phyloP scores from a whole-genome alignment of 192 early-diverging fungal species.

The Coemansia sp. region DNA sequence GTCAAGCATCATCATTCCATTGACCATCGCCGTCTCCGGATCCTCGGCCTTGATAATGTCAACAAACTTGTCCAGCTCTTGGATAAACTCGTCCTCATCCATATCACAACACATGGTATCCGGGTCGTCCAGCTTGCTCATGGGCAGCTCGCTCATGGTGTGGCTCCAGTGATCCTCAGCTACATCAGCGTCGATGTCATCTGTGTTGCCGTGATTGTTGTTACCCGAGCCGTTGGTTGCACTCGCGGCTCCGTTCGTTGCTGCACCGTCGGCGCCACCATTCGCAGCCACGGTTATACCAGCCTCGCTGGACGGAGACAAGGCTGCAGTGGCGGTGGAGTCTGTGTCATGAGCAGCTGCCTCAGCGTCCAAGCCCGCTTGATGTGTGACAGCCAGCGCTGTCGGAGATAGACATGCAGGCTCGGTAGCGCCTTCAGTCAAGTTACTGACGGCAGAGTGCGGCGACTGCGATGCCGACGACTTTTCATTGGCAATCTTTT shows the following conservation, averaged over 20 bases:
- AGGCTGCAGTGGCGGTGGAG: neutral
- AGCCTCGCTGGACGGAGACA: conserved; percentile 5
- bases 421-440: neutral
- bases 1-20: conserved; percentile 52
- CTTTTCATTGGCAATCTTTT: conserved; percentile 54
- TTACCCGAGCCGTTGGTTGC: neutral
- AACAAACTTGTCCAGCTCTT: conserved; percentile 60
- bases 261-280: neutral
- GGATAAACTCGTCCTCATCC: conserved; percentile 57
- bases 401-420: neutral
- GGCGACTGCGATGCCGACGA: conserved; percentile 12
- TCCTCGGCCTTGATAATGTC: conserved; percentile 56
- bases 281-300: neutral
- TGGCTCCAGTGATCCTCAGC: conserved; percentile 15
- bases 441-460: conserved; percentile 4
- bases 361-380: neutral
- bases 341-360: neutral
- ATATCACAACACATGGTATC: conserved; percentile 53
- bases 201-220: neutral
- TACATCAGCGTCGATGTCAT: conserved; percentile 8
- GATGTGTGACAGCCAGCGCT: neutral
- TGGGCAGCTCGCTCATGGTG: conserved; percentile 29
- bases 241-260: neutral
- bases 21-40: conserved; percentile 41
- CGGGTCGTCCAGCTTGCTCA: conserved; percentile 55